Base-by-base conservation (phyloP, 2,329 filamentous ascomycete species). In the Pezicula radicicola region DNA sequence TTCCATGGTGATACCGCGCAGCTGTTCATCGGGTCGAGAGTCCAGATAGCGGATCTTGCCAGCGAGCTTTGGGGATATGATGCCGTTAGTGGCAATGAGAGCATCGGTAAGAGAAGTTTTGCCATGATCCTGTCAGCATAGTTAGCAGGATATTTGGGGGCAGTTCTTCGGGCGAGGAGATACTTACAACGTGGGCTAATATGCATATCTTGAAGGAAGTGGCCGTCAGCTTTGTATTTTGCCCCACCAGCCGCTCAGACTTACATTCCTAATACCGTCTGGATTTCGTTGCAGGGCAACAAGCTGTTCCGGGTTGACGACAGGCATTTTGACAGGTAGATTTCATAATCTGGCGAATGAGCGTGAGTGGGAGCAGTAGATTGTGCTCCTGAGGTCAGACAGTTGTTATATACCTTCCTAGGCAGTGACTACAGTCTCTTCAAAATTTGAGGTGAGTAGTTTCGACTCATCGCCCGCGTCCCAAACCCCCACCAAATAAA, bases 1-100 rank as follows among this genome's bases (percentile, higher is more conserved):
- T 70, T 99, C 94, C 94, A 99, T 99, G n/a, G 94, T 99, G 66
- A 99, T 99, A 51, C 94, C 94, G 59, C 94, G 87, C 15, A 89
- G 81, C 72, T 99, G 94, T 70, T 99, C 94, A 71, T 99, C 94
- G 1, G 93, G 93, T 41, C 94, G 81, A 19, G 94, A 97, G 73
- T 99, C 94, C 53, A 99, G 84, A 66, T 97, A 99, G 60, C 94
- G 88, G 71, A 99, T 95, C 78, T 97, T 97, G 70, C 94, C 94
- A 51, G 94, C 94, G 66, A 97, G 80, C 69, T 97, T 97, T 51
- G 93, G 90, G 28, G 94, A 97, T 66, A 99, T 99, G 75, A 99
- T 97, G 75, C 94, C 94, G 81, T 99, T 99, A 59, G 94, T 97
- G 71, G 94, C 93, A 65, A 99, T 89, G 49, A 99, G 83, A 55